Evolutionary conservation across 2,329 filamentous ascomycete species (phyloP), one percentile per base, ranked within the genome.

Genomic region (Sclerotinia minor): DNA sequence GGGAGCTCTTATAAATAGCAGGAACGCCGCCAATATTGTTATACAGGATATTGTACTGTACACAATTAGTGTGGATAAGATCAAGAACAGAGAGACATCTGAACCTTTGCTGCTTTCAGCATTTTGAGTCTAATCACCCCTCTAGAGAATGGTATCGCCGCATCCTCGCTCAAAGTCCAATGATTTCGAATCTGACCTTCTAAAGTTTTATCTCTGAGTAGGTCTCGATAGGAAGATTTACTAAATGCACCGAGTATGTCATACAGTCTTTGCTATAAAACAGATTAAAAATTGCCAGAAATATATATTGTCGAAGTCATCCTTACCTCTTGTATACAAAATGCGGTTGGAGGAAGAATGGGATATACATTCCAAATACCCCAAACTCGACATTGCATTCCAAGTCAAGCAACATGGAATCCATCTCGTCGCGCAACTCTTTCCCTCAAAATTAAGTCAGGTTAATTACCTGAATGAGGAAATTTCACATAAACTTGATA

Each of bases 241-340:
- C n/a, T 58, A 26, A 58, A 58, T 58, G 54, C 54, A 19, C 54
- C 35, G 9, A 58, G 54, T n/a, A 44, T 44, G 21, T 58, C 35
- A 41, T 2, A 58, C 8, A 58, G 0, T 3, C 35, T 58, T 44
- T 26, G 13, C 54, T 58, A 26, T 1, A 58, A 58, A 24, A 21
- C n/a, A 19, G 11, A 26, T 26, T 44, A 41, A 21, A 35, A 41
- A 24, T 57, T 8, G 1, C 13, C 32, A 24, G 5, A 0, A 41
- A 41, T 8, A 57, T 8, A 57, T 6, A 19, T 24, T n/a, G 13
- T 55, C 32, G 5, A 11, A 5, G 1, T 38, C 21, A 19, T 21
- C 9, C 21, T 5, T 26, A 57, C 35, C 2, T 58, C 54, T 3
- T n/a, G 7, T 1, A 44, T 44, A 11, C 35, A 26, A 21, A 44